Evolutionary conservation across 2,329 filamentous ascomycete species (phyloP), one percentile per base, ranked within the genome.

Genomic region (Stagonosporopsis rhizophila): DNA sequence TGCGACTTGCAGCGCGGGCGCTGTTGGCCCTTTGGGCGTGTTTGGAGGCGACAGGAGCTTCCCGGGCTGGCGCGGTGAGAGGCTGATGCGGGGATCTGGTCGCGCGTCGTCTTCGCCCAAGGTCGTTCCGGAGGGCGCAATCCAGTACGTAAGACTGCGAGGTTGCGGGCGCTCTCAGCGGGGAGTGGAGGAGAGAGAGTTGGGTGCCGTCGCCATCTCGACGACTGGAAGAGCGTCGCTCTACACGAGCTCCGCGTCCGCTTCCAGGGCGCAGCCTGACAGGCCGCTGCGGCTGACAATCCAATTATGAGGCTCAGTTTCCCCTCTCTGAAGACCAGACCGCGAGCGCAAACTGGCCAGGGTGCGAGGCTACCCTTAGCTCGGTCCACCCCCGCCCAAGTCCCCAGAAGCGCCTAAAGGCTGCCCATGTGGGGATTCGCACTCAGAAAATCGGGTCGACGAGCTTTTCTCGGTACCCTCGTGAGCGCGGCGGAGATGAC

Each of bases 271-370:
- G 53, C 53, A 56, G 53, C 53, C 53, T 56, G 53, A 56, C 53
- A 56, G 28, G 53, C 53, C 53, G 47, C 53, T 52, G 47, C 53
- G 53, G 53, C 53, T 56, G 53, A 56, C 48, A 56, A 52, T 44
- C 53, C 53, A 56, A 56, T 56, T 46, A 44, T 56, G 53, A 56
- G 53, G 53, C 53, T 56, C 53, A 39, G 44, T 38, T 52, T 52
- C 49, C 49, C 49, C 49, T 52, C 49, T 40, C 37, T 35, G 45
- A 25, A 40, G 41, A 35, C 41, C 34, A 46, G 41, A 51, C 44
- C 51, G 45, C 37, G 53, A 51, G 39, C 45, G 53, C 53, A 25
- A 28, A 7, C 27, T 28, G 27, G 14, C 14, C 30, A 56, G 46
- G 53, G 37, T 44, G 23, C 40, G 27, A 27, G 9, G n/a, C 19